These are phyloP conservation scores for Chlorella sp. DNA, from an alignment of 139 green algal species.

Conservation along the genomic window DNA sequence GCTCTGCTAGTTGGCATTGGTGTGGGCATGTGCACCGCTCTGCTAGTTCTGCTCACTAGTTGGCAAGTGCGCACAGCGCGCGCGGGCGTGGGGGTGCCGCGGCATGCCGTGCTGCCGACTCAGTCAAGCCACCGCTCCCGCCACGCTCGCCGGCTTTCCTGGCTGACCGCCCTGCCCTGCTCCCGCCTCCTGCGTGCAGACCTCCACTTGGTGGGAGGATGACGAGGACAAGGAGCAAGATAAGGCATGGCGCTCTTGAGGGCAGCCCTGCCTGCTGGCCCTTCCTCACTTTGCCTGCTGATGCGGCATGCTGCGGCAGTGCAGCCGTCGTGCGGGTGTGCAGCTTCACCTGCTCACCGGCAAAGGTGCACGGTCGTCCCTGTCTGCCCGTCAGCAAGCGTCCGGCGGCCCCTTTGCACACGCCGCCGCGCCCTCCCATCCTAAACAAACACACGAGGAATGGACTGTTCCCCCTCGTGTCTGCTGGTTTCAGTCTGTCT, in stretches of 20 bases:
- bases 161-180: neutral
- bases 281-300: neutral
- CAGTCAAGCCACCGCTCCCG: too few relatives aligned
- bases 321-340: too few relatives aligned
- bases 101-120: too few relatives aligned
- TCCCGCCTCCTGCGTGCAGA: slow-evolving; percentile 39
- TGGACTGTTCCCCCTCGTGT: neutral
- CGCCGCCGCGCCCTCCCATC: neutral
- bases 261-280: neutral
- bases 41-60: too few relatives aligned
- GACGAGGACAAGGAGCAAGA: slow-evolving; percentile 72
- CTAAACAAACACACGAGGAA: neutral
- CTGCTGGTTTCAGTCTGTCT: neutral
- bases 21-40: neutral
- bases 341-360: too few relatives aligned
- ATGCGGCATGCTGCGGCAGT: neutral
- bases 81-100: too few relatives aligned
- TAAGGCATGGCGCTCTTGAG: slow-evolving; percentile 79
- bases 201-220: slow-evolving; percentile 94
- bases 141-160: too few relatives aligned
- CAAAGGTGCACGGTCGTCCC: too few relatives aligned
- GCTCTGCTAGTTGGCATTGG: too few relatives aligned
- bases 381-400: neutral
- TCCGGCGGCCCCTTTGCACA: neutral
- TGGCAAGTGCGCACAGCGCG: too few relatives aligned